Evolutionary conservation across 148 eudicot species (phyloP), one percentile per base, ranked within the genome.

Genomic region (Rhododendron henanense): DNA sequence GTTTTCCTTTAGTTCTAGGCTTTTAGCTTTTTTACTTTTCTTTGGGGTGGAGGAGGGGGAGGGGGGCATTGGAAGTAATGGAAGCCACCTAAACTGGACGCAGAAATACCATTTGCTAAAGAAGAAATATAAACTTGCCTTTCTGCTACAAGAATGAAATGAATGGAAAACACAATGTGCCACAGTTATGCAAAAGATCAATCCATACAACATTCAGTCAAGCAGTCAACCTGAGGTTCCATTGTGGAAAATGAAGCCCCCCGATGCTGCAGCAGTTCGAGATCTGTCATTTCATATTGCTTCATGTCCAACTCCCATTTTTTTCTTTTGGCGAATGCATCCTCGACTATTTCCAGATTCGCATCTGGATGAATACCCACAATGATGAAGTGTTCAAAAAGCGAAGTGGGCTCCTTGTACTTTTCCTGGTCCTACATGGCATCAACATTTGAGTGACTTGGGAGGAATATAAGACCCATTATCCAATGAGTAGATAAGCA

Each of bases 351-450:
- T 83, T 93, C 96, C 78, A 95, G 94, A 89, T 95, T 97, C 53
- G 95, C 88, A 91, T 97, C 92, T 80, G 98, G 96, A 85, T 91
- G 95, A 85, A 97, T 92, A 85, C 99, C 99, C 79, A 88, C 96
- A 87, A 97, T 91, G 78, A 94, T 83, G 79, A 97, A 97, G 91
- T 97, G 98, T 86, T 97, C 99, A 90, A 94, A 95, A 86, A 97
- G 93, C 37, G 91, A 91, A 85, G 92, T 91, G 33, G 98, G 98
- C 87, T 95, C 95, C 88, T 93, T 81, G 88, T 93, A 97, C 73
- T 88, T 94, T 39, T 88, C 87, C 41, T 87, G 93, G 85, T 90
- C 98, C 99, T 96, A 71, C 86, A 90, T 63, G 85, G 84, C 87
- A 88, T 85, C 63, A 85, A 81, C 73, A 85, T 48, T 81, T 74